Base-by-base conservation (phyloP, 1,284 basidiomycete genomes). In the Rhizoctonia solani region DNA sequence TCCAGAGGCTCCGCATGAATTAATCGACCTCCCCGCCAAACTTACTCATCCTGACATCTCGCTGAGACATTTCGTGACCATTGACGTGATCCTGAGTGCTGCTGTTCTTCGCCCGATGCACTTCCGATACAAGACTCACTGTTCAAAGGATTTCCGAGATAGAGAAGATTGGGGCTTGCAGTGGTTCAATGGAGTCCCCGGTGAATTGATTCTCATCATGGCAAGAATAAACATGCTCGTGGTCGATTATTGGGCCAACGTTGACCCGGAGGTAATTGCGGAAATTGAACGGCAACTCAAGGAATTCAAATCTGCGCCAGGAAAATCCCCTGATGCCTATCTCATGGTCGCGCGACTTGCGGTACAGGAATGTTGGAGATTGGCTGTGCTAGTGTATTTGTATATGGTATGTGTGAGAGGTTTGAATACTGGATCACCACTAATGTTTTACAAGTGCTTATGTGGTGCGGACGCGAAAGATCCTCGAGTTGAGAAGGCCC, bases 141-240 rank as follows among this genome's bases (percentile, higher is more conserved):
- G 25, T 19, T 21, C 50, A 27, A 0, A 52, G 44, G 13, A 16
- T 66, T 23, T 66, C 27, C 39, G 52, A 27, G 61, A 42, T 19
- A 30, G 30, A 19, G 61, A 54, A 8, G n/a, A 32, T 8, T 29
- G 32, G 6, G 61, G 50, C 6, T 21, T 66, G 8, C 61, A 66
- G 19, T 66, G 61, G 61, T 21, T 66, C 29, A 37, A 66, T 29
- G 61, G 61, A 16, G 32, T 66, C 6, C 61, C 61, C 16, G 61
- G 54, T n/a, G 50, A 54, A 8, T 44, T 54, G 19, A 5, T 66
- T 19, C 14, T 66, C 25, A 37, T 66, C 6, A 27, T 66, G 14
- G 61, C 61, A 1, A 39, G 41, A 8, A 66, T 66, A 46, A 30
- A 54, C 19, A 66, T 54, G 61, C 39, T 66, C 3, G 41, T 50